Evolutionary conservation across 805 yeast species (phyloP).

Genomic region (Lachancea meyersii): DNA sequence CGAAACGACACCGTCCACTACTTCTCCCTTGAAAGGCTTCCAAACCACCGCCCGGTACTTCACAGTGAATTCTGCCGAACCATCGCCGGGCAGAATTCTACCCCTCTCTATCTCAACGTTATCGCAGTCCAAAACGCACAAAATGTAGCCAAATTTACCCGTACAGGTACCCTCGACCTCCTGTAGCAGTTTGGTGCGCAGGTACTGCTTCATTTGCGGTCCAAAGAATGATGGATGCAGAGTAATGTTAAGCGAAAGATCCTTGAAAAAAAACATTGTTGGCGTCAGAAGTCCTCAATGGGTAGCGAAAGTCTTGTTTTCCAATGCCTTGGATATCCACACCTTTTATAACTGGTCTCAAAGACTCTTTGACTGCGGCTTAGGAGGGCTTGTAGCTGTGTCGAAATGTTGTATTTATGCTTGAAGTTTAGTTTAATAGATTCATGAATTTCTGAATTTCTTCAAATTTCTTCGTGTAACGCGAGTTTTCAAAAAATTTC

Average conservation of each 20-base stretch:
- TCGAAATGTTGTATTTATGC: no score
- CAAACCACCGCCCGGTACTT: slow-evolving; percentile 95
- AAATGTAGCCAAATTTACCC: slow-evolving; percentile 96
- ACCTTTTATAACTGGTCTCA: no score
- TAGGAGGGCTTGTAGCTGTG: no score
- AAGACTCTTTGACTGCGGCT: no score
- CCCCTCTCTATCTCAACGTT: slow-evolving; percentile 94
- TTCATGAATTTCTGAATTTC: no score
- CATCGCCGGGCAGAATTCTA: slow-evolving; percentile 80
- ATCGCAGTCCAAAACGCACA: slow-evolving; percentile 93
- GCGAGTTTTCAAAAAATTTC: no score
- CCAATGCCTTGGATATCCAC: no score
- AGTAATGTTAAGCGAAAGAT: slow-evolving; percentile 83
- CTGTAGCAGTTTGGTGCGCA: slow-evolving; percentile 80
- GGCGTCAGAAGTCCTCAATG: neutral
- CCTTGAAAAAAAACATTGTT: slow-evolving; percentile 54
- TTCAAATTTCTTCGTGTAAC: no score
- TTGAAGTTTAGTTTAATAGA: no score
- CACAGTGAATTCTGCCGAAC: slow-evolving; percentile 94
- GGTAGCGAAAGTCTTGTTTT: no score
- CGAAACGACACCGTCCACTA: slow-evolving; percentile 93
- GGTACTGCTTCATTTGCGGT: slow-evolving; percentile 92
- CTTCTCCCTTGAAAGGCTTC: slow-evolving; percentile 98
- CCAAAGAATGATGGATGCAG: slow-evolving; percentile 97
- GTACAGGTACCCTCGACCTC: slow-evolving; percentile 99